Evolutionary conservation across 2,329 filamentous ascomycete species (phyloP).

Genomic region (Claviceps maximensis): DNA sequence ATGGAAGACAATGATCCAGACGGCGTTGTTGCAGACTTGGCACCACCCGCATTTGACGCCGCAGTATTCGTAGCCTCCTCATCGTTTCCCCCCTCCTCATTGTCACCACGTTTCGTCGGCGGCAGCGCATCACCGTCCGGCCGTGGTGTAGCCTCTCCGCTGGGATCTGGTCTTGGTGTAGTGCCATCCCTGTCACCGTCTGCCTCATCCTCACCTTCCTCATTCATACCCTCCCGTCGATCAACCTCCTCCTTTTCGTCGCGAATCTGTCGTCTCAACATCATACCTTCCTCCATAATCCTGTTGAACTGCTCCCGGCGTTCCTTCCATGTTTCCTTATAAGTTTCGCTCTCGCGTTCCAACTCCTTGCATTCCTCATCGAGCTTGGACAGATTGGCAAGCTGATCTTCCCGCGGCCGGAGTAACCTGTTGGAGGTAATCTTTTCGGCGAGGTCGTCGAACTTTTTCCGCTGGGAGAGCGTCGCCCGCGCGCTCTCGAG

Average conservation of each 20-base stretch:
- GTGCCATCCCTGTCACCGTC: constrained; percentile 32
- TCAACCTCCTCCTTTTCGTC: constrained; percentile 95
- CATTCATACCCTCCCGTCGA: constrained; percentile 68
- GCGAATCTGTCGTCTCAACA: constrained; percentile 70
- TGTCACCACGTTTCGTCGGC: constrained; percentile 15
- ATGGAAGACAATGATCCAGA: constrained; percentile 1
- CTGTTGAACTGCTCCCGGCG: constrained; percentile 73
- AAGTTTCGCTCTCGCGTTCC: constrained; percentile 70
- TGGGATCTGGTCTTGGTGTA: constrained; percentile 36
- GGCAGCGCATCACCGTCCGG: constrained; percentile 26
- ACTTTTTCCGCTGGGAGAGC: constrained; percentile 66
- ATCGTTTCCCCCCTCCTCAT: constrained; percentile 15
- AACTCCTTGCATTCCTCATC: constrained; percentile 81
- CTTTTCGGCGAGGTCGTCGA: constrained; percentile 77
- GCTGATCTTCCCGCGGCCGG: constrained; percentile 72
- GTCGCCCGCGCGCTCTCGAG: constrained; percentile 65
- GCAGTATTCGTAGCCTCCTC: neutral
- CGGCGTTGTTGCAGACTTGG: constrained; percentile 1
- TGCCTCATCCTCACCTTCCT: constrained; percentile 48
- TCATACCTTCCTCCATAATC: constrained; percentile 84
- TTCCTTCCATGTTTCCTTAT: constrained; percentile 73
- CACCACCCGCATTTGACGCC: constrained; percentile 12
- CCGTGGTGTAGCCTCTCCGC: constrained; percentile 37
- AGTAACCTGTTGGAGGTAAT: constrained; percentile 73
- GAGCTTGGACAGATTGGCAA: constrained; percentile 63